phyloP scores from a whole-genome alignment of 1,284 basidiomycete species.

The Serendipita sp. region DNA sequence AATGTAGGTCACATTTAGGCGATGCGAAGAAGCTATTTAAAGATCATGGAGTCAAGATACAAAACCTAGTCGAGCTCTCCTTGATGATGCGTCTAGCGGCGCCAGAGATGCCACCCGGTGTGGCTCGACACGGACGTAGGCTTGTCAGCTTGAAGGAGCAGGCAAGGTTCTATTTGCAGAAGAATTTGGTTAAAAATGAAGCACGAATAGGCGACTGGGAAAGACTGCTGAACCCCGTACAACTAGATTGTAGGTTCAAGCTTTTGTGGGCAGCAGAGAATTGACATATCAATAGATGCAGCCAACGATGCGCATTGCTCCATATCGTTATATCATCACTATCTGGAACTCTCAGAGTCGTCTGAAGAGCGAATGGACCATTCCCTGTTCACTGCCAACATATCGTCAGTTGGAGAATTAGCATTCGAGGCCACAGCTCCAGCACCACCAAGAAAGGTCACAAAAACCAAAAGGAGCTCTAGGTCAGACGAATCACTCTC shows the following conservation, averaged over 20 bases:
- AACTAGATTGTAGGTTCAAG: conserved; percentile 34
- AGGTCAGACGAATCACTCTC: too few relatives aligned
- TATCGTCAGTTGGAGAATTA: not conserved
- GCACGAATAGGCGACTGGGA: conserved; percentile 50
- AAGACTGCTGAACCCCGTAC: conserved; percentile 25
- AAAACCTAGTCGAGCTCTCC: conserved; percentile 43
- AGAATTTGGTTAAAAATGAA: conserved; percentile 34
- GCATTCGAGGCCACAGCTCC: not conserved
- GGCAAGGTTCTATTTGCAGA: conserved; percentile 35
- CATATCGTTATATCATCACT: conserved; percentile 31
- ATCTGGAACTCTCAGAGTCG: conserved; percentile 26
- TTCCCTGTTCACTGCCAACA: conserved; percentile 18
- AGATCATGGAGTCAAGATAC: conserved; percentile 41
- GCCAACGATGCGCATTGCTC: conserved; percentile 47
- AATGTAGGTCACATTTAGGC: conserved; percentile 23
- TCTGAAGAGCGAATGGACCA: conserved; percentile 20
- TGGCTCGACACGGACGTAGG: conserved; percentile 22
- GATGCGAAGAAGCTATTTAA: conserved; percentile 46
- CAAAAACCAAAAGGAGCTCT: not conserved
- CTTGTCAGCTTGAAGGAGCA: conserved; percentile 41
- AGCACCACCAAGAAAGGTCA: not conserved
- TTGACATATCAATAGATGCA: conserved; percentile 28
- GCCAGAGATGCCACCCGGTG: conserved; percentile 20
- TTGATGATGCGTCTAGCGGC: conserved; percentile 36
- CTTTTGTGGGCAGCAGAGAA: not conserved